Evolutionary conservation across 2,329 filamentous ascomycete species (phyloP).

Genomic region (Plectosphaerella plurivora): DNA sequence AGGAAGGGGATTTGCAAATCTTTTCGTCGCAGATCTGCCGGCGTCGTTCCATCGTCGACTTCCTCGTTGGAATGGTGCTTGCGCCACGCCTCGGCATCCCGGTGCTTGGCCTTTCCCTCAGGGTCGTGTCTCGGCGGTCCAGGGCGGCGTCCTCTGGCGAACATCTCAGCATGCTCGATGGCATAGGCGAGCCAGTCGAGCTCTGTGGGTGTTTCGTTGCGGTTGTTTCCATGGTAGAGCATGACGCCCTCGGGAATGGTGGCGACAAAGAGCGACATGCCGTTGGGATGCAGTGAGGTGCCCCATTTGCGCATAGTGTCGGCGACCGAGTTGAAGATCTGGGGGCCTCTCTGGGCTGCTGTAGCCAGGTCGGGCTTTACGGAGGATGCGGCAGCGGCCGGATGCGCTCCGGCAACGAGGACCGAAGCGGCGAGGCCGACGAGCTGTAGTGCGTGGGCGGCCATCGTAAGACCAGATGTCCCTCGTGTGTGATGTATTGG

Average conservation of each 20-base stretch:
- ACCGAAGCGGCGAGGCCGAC: no score
- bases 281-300: conserved; percentile 57
- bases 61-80: neutral
- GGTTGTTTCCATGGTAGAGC: conserved; percentile 51
- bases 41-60: no score
- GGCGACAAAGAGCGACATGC: conserved; percentile 56
- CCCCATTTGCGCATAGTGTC: conserved; percentile 59
- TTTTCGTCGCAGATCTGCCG: no score
- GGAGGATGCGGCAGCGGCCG: no score
- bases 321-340: conserved; percentile 57
- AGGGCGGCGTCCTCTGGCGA: conserved; percentile 28
- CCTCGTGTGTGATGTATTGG: no score
- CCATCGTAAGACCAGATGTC: no score
- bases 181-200: conserved; percentile 61
- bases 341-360: no score
- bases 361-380: no score
- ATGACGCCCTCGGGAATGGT: conserved; percentile 48
- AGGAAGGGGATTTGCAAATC: no score
- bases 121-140: neutral
- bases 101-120: no score
- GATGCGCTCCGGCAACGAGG: no score
- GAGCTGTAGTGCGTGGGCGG: no score
- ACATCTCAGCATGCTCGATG: conserved; percentile 55
- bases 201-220: conserved; percentile 35
- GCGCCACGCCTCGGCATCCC: neutral